Conservation (phyloP, 2,329 filamentous ascomycete genomes). For the Sporothrix curviconia region DNA sequence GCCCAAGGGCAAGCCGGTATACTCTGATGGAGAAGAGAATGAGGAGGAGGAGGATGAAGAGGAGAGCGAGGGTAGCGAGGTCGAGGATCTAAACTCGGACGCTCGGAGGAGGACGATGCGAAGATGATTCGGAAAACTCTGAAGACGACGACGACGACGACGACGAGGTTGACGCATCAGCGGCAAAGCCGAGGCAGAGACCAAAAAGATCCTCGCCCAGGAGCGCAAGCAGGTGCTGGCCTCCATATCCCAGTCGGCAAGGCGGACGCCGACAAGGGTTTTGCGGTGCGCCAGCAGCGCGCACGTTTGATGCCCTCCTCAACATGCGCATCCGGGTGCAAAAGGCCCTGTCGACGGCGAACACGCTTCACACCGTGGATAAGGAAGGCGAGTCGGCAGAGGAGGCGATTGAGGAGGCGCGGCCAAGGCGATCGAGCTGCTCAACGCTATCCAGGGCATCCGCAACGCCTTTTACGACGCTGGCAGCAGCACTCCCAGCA, state of each 20-base stretch:
- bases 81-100: constrained; percentile 14
- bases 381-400: constrained; percentile 30
- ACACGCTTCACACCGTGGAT: constrained; percentile 55
- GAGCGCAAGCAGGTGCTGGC: constrained; percentile 61
- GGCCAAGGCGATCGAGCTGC: constrained; percentile 54
- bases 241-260: constrained; percentile 56
- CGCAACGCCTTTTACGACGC: constrained; percentile 50
- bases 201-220: constrained; percentile 61
- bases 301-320: constrained; percentile 78
- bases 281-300: constrained; percentile 78
- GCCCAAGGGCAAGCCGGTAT: constrained; percentile 30
- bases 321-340: constrained; percentile 90
- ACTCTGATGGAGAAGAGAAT: constrained; percentile 24
- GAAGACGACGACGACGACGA: constrained; percentile 32
- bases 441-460: constrained; percentile 70
- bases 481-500: constrained; percentile 41
- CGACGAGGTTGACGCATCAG: constrained; percentile 26
- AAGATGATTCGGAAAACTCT: constrained; percentile 29
- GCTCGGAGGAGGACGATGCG: constrained; percentile 27
- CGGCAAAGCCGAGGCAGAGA: constrained; percentile 43
- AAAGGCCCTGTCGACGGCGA: constrained; percentile 77
- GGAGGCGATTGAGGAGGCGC: constrained; percentile 67
- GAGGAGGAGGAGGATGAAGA: constrained; percentile 29
- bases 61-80: constrained; percentile 23
- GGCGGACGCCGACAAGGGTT: constrained; percentile 76